Evolutionary conservation across 306 rosid species (phyloP).

Genomic region (Fragaria ananassa): DNA sequence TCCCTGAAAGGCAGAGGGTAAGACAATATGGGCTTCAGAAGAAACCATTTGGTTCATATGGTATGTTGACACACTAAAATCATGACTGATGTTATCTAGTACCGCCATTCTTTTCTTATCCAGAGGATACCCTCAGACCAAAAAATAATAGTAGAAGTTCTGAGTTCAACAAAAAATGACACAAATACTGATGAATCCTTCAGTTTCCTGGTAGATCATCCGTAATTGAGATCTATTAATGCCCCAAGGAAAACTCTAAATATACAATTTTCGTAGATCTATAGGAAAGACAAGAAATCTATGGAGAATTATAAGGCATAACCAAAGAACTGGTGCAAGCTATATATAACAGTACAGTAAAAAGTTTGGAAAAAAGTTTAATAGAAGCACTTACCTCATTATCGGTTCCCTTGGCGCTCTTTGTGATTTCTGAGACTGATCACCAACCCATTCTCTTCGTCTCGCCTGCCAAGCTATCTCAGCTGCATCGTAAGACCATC

Average conservation of each 20-base stretch:
- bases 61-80: neutral
- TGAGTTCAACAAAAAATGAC: neutral
- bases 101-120: neutral
- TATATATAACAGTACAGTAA: neutral
- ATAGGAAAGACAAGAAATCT: neutral
- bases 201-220: neutral
- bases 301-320: neutral
- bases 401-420: constrained; percentile 48
- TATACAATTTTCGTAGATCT: neutral
- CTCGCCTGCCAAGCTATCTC: constrained; percentile 63
- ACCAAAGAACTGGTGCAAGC: neutral
- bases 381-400: constrained; percentile 44
- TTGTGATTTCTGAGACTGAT: constrained; percentile 33
- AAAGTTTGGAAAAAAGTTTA: neutral
- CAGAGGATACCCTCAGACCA: neutral
- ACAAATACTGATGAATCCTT: neutral
- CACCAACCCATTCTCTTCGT: constrained; percentile 66
- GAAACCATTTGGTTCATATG: neutral
- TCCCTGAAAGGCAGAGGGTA: neutral
- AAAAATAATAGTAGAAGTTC: neutral
- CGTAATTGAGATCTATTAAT: neutral
- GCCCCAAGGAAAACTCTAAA: neutral
- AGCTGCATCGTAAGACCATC: constrained; percentile 41
- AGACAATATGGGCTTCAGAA: neutral
- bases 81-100: neutral